Evolutionary conservation across 1,284 basidiomycete species (phyloP).

Genomic region (Psilocybe mexicana): DNA sequence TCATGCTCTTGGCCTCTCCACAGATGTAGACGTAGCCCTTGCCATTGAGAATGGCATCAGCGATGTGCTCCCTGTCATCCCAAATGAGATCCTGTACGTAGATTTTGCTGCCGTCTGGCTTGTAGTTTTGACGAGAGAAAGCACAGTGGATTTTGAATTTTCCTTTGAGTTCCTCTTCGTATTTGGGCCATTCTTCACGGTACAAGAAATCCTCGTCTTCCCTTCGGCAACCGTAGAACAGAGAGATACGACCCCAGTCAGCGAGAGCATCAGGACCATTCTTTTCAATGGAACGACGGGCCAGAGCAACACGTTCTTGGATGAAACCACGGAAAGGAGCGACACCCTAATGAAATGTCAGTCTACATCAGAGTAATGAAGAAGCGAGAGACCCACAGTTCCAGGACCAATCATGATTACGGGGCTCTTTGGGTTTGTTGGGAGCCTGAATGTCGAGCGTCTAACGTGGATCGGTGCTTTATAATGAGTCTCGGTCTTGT

Average conservation of each 20-base stretch:
- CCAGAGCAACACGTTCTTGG: constrained; percentile 95
- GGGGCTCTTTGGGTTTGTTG: constrained; percentile 96
- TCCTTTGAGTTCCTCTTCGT: constrained; percentile 83
- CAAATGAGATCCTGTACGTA: constrained; percentile 98
- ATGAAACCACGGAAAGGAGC: constrained; percentile 99
- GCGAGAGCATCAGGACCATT: constrained; percentile 88
- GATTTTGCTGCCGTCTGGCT: constrained; percentile 91
- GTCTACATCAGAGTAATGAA: constrained; percentile 9
- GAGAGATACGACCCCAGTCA: constrained; percentile 93
- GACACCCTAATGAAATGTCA: constrained; percentile 66
- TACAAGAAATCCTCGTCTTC: constrained; percentile 92
- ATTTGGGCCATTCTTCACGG: constrained; percentile 92
- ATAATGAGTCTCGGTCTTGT: constrained; percentile 70
- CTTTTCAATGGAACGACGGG: constrained; percentile 91
- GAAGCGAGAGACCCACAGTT: constrained; percentile 64
- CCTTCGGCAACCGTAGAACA: constrained; percentile 95
- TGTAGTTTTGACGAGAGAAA: constrained; percentile 87
- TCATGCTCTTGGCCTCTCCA: constrained; percentile 97
- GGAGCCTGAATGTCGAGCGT: constrained; percentile 93
- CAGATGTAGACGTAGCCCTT: constrained; percentile 96
- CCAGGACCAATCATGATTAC: constrained; percentile 99
- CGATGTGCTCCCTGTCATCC: constrained; percentile 80
- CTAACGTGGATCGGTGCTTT: constrained; percentile 94
- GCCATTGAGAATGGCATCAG: constrained; percentile 87
- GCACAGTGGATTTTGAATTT: constrained; percentile 90